A percentile compares a stretch with the other conserved stretches of the same genome.
Evolutionary conservation across 192 early-diverging fungal species (phyloP).

Genomic region (Rhizoclosmatium globosum): DNA sequence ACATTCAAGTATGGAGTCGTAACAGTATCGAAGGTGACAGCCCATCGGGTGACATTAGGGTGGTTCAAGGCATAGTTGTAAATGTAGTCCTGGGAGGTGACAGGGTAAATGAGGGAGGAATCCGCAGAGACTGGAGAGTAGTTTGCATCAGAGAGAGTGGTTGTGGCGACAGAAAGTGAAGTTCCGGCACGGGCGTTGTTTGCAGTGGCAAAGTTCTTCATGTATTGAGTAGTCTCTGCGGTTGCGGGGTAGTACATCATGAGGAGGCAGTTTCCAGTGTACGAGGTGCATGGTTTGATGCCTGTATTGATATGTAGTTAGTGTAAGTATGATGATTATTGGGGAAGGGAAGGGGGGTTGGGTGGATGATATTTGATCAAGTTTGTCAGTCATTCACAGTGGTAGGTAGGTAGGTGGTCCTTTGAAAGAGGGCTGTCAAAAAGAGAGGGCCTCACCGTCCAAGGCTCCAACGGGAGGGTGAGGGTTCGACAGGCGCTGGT

Average conservation of each 20-base stretch:
- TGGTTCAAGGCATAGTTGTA: slow-evolving; percentile 74
- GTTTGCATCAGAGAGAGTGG: slow-evolving; percentile 54
- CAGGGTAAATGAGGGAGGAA: slow-evolving; percentile 55
- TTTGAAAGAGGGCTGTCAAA: neutral
- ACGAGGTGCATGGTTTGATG: slow-evolving; percentile 44
- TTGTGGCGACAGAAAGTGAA: slow-evolving; percentile 45
- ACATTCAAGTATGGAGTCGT: slow-evolving; percentile 59
- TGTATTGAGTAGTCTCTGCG: slow-evolving; percentile 35
- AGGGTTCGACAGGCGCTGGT: slow-evolving; percentile 43
- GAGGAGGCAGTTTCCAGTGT: slow-evolving; percentile 36
- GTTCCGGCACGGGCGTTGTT: slow-evolving; percentile 27
- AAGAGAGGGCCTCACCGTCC: slow-evolving; percentile 44
- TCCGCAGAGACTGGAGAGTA: slow-evolving; percentile 58
- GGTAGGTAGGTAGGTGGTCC: neutral
- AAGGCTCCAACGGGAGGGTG: slow-evolving; percentile 54
- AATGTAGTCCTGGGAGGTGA: slow-evolving; percentile 63
- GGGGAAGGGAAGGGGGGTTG: neutral
- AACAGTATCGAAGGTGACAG: slow-evolving; percentile 50
- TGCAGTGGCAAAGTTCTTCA: slow-evolving; percentile 33
- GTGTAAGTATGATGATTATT: neutral
- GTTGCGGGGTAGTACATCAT: slow-evolving; percentile 38
- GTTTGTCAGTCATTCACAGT: neutral
- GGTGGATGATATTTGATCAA: neutral
- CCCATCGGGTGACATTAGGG: slow-evolving; percentile 74
- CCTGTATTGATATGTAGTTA: neutral